These are phyloP conservation scores for Aspergillus bertholletiae DNA, from an alignment of 495 filamentous ascomycete species.

Conservation along the genomic window DNA sequence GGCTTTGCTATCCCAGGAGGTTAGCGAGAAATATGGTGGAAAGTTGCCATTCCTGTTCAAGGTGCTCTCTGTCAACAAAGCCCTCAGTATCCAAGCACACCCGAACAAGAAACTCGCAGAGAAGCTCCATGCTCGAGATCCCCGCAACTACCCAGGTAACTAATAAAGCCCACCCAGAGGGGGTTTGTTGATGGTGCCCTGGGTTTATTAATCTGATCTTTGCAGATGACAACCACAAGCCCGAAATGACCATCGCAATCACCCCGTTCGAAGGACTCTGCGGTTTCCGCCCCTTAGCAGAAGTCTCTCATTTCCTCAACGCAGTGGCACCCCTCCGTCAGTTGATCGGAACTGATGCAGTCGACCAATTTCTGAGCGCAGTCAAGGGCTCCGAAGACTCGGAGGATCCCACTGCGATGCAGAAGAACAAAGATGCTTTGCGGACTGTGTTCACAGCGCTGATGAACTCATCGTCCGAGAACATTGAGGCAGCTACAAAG, in stretches of 20 bases:
- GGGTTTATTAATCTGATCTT: background rate
- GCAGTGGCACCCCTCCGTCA: slow-evolving; percentile 68
- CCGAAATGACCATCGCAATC: slow-evolving; percentile 97
- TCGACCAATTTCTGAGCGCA: slow-evolving; percentile 63
- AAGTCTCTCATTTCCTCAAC: slow-evolving; percentile 83
- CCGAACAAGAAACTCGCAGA: slow-evolving; percentile 98
- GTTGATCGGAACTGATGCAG: slow-evolving; percentile 67
- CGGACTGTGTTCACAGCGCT: slow-evolving; percentile 68
- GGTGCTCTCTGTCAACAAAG: slow-evolving; percentile 89
- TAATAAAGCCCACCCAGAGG: background rate
- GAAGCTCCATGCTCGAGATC: slow-evolving; percentile 76
- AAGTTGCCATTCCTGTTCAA: slow-evolving; percentile 97
- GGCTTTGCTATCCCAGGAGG: slow-evolving; percentile 66
- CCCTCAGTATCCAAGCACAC: slow-evolving; percentile 94
- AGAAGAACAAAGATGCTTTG: slow-evolving; percentile 76
- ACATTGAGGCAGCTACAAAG: slow-evolving; percentile 59
- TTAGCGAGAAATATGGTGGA: slow-evolving; percentile 67
- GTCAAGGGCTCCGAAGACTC: slow-evolving; percentile 64
- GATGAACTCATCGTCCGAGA: slow-evolving; percentile 70
- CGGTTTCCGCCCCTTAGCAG: slow-evolving; percentile 82
- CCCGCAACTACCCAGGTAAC: slow-evolving; percentile 87
- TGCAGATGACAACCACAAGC: slow-evolving; percentile 96
- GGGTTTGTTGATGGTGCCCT: background rate
- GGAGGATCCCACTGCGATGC: slow-evolving; percentile 50
- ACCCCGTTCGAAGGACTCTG: slow-evolving; percentile 95